These are phyloP conservation scores for Phytophthora vignae DNA, from an alignment of 352 stramenopile species.

Conservation along the genomic window DNA sequence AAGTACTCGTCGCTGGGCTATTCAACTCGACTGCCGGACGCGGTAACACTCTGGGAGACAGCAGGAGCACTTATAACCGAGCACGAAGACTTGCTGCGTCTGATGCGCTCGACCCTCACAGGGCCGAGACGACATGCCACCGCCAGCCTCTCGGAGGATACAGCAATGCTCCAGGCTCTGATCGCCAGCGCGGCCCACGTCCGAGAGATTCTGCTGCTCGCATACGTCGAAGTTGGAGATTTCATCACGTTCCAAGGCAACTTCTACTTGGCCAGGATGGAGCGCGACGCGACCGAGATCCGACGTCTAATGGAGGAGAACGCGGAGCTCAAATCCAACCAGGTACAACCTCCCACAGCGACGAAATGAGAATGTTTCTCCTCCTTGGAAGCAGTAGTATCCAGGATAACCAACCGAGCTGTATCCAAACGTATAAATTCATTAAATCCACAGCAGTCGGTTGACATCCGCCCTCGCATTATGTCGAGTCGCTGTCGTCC, in stretches of 20 bases:
- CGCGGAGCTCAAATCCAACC: neutral
- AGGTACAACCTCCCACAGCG: constrained; percentile 11
- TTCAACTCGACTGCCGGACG: constrained; percentile 48
- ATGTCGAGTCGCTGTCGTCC: constrained; percentile 11
- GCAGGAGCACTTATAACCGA: constrained; percentile 57
- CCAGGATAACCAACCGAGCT: neutral
- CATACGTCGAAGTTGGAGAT: constrained; percentile 71
- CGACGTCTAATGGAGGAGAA: constrained; percentile 27
- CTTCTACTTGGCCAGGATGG: constrained; percentile 78
- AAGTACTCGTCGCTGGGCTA: constrained; percentile 78
- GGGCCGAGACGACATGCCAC: constrained; percentile 8
- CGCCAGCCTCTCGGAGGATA: constrained; percentile 1
- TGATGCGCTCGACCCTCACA: constrained; percentile 35
- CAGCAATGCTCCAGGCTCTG: neutral
- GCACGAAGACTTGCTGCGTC: constrained; percentile 60
- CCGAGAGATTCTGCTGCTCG: neutral
- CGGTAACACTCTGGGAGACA: constrained; percentile 61
- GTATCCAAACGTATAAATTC: constrained; percentile 26
- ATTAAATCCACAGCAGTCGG: constrained; percentile 13
- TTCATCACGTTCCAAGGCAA: constrained; percentile 69
- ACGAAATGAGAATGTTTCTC: constrained; percentile 12
- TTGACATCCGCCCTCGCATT: constrained; percentile 2
- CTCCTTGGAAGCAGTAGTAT: neutral
- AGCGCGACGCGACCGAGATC: constrained; percentile 62
- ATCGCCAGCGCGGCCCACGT: neutral